phyloP scores from a whole-genome alignment of 495 filamentous ascomycete genomes.

The Schizothecium vesticola region DNA sequence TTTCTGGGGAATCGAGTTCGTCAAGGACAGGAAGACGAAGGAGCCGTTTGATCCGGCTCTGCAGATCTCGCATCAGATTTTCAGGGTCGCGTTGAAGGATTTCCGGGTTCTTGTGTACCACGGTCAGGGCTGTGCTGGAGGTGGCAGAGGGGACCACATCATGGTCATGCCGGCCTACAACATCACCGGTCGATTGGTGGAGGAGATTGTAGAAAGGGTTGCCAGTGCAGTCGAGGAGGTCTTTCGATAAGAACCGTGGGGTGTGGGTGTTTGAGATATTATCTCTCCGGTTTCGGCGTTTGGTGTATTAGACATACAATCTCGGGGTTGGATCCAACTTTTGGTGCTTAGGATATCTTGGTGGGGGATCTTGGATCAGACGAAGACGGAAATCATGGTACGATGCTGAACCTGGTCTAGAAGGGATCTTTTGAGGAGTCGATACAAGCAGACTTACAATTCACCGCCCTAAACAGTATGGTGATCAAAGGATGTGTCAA shows the following conservation, averaged over 20 bases:
- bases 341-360: not conserved
- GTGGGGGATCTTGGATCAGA: not conserved
- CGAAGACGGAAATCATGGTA: not conserved
- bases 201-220: constrained; percentile 16
- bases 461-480: too few relatives aligned
- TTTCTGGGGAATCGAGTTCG: constrained; percentile 58
- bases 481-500: not conserved
- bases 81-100: constrained; percentile 43
- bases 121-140: constrained; percentile 60
- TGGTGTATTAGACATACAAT: not conserved
- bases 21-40: constrained; percentile 46
- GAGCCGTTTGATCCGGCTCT: constrained; percentile 40
- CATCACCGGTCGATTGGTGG: constrained; percentile 10
- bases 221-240: constrained; percentile 15
- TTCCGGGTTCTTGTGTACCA: constrained; percentile 63
- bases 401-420: not conserved
- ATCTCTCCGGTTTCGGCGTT: not conserved
- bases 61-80: constrained; percentile 41
- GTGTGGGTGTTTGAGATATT: not conserved
- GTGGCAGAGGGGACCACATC: constrained; percentile 62
- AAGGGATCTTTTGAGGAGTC: not conserved
- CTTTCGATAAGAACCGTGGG: not conserved
- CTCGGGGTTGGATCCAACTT: not conserved
- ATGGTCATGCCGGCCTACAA: constrained; percentile 47
- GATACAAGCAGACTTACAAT: not conserved